Evolutionary conservation across 2,329 filamentous ascomycete species (phyloP), one percentile per base, ranked within the genome.

Genomic region (Penicillium griseofulvum): DNA sequence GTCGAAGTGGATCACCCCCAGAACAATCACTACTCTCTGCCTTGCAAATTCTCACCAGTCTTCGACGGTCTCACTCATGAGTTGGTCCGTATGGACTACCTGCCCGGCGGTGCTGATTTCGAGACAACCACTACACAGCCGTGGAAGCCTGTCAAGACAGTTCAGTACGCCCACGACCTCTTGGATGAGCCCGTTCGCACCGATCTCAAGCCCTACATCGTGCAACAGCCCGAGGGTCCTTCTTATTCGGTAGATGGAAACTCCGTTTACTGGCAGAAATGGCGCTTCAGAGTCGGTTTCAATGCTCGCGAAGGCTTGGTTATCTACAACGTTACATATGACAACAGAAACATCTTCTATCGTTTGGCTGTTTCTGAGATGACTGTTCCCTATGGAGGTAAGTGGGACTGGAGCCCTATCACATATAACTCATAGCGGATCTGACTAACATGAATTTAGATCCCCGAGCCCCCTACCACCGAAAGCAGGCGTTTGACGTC

Each of bases 401-500:
- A 56, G 65, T 58, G 28, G 6, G 4, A 29, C 17, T 2, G 2
- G 19, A 29, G n/a, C 22, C 4, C 2, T 17, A 10, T 28, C 10
- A 39, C 7, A 14, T 8, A 5, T 2, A 16, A 28, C 34, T n/a
- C 14, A 29, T 11, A 4, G 28, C 12, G n/a, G 11, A 11, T n/a
- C 24, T 61, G 37, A 54, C 52, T 53, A 39, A 63, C 37, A 79
- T 80, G 6, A 83, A 84, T 62, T 79, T 80, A 49, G 87, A 89
- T 64, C 86, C 87, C 5, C 80, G 87, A 4, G 80, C 83, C 47
- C 87, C 87, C 3, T 89, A 81, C 70, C 84, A 88, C 72, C 85
- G 85, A 69, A 89, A 89, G 70, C 81, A 84, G 6, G 87, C 87
- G 0, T 89, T 89, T 61, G 87, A 89, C 69, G 78, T 88, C 24